Conservation (phyloP, 2,329 filamentous ascomycete species). For the Talaromyces atroroseus region DNA sequence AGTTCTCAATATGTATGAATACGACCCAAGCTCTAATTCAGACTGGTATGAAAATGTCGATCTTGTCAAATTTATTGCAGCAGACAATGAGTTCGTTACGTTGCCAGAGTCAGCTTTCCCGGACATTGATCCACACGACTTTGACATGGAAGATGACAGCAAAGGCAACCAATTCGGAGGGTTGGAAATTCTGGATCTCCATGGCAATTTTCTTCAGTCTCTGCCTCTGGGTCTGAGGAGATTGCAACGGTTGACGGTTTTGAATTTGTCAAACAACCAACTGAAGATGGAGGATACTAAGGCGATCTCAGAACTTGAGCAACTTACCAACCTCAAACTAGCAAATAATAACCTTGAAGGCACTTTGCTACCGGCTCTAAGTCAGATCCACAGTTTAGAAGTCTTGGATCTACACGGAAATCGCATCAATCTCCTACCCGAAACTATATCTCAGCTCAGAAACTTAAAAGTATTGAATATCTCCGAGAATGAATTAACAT, state of each 20-base stretch:
- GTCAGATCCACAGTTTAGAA: conserved; percentile 64
- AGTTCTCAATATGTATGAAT: conserved; percentile 85
- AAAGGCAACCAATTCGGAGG: conserved; percentile 73
- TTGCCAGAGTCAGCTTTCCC: conserved; percentile 74
- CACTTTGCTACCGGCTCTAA: conserved; percentile 58
- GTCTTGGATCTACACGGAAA: conserved; percentile 78
- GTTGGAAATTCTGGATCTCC: conserved; percentile 74
- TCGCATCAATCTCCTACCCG: conserved; percentile 65
- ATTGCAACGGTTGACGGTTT: conserved; percentile 66
- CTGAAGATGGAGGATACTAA: conserved; percentile 68
- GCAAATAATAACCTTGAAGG: conserved; percentile 71
- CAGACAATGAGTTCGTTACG: conserved; percentile 78
- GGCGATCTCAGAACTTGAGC: conserved; percentile 65
- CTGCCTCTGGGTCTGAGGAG: conserved; percentile 71
- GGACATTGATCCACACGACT: conserved; percentile 54
- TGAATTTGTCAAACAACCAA: conserved; percentile 83
- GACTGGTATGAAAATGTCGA: conserved; percentile 92
- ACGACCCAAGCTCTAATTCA: conserved; percentile 59
- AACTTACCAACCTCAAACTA: conserved; percentile 73
- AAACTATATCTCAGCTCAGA: conserved; percentile 59
- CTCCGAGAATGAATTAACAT: conserved; percentile 68
- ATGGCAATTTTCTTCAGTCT: conserved; percentile 70
- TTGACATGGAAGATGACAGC: conserved; percentile 60
- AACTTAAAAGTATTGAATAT: conserved; percentile 72
- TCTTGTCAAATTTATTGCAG: conserved; percentile 73